phyloP scores from a whole-genome alignment of 768 basidiomycete species.

The Leccinum fibrillosum region DNA sequence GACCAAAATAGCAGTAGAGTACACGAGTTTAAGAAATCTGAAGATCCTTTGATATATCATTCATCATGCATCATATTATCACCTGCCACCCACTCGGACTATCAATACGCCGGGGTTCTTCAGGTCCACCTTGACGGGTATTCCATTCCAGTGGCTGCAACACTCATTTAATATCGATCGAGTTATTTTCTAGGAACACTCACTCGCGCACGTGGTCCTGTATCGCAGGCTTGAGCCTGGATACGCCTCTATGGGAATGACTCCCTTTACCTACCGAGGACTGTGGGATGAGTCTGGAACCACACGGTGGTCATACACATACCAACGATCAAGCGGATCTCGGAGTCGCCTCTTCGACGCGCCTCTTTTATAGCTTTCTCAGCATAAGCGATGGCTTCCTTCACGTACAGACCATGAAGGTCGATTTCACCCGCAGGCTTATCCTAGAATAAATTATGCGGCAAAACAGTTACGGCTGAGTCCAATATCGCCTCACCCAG shows the following conservation, averaged over 20 bases:
- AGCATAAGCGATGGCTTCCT: constrained; percentile 77
- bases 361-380: constrained; percentile 69
- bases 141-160: constrained; percentile 50
- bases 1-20: not conserved
- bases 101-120: constrained; percentile 81
- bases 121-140: constrained; percentile 73
- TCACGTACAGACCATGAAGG: constrained; percentile 89
- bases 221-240: constrained; percentile 89
- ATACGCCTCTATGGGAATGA: constrained; percentile 72
- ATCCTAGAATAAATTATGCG: constrained; percentile 37
- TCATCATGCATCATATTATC: not conserved
- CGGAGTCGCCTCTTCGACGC: constrained; percentile 52
- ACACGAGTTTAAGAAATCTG: not conserved
- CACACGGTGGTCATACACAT: constrained; percentile 23
- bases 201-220: constrained; percentile 77
- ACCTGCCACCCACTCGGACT: constrained; percentile 40
- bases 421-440: constrained; percentile 73
- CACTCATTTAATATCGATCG: not conserved
- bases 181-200: constrained; percentile 12
- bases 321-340: constrained; percentile 86
- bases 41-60: not conserved
- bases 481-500: constrained; percentile 36
- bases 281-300: not conserved
- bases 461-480: not conserved
- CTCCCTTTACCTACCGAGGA: constrained; percentile 70